Evolutionary conservation across 805 yeast genomes (phyloP), one percentile per base, ranked within the genome.

Genomic region (Pichia paraexigua): DNA sequence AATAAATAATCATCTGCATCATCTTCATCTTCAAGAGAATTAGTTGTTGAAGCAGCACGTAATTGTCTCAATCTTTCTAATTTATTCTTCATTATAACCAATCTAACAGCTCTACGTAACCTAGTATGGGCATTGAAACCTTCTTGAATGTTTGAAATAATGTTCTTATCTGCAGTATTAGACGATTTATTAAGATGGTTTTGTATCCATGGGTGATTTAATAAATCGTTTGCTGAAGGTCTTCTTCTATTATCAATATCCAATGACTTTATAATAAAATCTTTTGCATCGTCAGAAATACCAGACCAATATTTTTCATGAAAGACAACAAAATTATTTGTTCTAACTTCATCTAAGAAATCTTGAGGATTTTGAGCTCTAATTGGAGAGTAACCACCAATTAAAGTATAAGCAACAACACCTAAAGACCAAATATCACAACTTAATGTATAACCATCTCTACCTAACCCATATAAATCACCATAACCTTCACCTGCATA

Each of bases 351-450:
- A 43, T 78, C 79, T 45, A 92, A 69, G 63, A 94, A 92, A 50
- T 87, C 95, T 50, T 76, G 78, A 1, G 86, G 88, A 45, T 80
- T 83, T 63, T 91, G 97, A 0, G 96, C 81, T 47, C 91, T 71
- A 67, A 92, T 89, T 4, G 98, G 97, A 7, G 95, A 85, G 64
- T 90, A 89, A 0, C 99, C 99, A 59, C 94, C 89, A 44, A 92
- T 73, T 45, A 91, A 70, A 0, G 97, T 91, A 67, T 89, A 94
- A 0, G 96, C 80, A 44, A 92, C 88, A 10, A 92, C 95, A 37
- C 99, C 99, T 41, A 92, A 64, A 1, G 96, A 86, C 99, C 99
- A 92, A 50, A 92, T 79, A 66, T 92, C 99, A 69, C 97, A 92
- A 1, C 97, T 92, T 61, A 87, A 88, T 41, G 97, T 96, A 68